A percentile compares a stretch with the other conserved stretches of the same genome.
Conservation (phyloP, 768 basidiomycete genomes). For the Russula sp. region DNA sequence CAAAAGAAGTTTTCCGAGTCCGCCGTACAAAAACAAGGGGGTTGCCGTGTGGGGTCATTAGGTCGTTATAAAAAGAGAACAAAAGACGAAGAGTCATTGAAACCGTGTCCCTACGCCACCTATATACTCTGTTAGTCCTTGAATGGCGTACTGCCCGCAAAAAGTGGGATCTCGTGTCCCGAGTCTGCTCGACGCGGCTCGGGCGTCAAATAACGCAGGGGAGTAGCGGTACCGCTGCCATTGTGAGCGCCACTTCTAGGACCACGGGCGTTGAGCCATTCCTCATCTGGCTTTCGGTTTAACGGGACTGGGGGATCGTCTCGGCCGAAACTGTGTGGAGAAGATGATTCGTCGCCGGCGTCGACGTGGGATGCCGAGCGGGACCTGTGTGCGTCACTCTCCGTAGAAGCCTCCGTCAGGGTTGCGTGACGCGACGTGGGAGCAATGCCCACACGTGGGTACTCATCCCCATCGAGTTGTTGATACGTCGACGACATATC, state of each 20-base stretch:
- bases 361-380: slow-evolving; percentile 23
- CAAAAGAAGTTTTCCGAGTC: not conserved
- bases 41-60: slow-evolving; percentile 3
- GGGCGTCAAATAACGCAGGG: not conserved
- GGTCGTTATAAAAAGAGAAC: slow-evolving; percentile 10
- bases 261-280: slow-evolving; percentile 12
- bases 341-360: not conserved
- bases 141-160: slow-evolving; percentile 26
- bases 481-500: not conserved
- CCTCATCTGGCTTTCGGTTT: slow-evolving; percentile 6
- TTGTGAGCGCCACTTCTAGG: not conserved
- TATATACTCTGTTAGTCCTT: slow-evolving; percentile 2
- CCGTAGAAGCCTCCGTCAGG: not conserved
- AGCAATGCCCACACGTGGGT: slow-evolving; percentile 1
- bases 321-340: not conserved
- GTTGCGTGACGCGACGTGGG: slow-evolving; percentile 1
- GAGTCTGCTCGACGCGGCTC: slow-evolving; percentile 23
- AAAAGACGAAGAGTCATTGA: slow-evolving; percentile 1
- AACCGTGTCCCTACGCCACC: not conserved
- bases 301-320: not conserved
- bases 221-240: too few species aligned
- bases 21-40: not conserved
- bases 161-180: slow-evolving; percentile 14
- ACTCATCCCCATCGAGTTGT: not conserved
- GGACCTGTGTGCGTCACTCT: not conserved